Base-by-base conservation (phyloP, 306 rosid genomes). In the Dryas octopetala region DNA sequence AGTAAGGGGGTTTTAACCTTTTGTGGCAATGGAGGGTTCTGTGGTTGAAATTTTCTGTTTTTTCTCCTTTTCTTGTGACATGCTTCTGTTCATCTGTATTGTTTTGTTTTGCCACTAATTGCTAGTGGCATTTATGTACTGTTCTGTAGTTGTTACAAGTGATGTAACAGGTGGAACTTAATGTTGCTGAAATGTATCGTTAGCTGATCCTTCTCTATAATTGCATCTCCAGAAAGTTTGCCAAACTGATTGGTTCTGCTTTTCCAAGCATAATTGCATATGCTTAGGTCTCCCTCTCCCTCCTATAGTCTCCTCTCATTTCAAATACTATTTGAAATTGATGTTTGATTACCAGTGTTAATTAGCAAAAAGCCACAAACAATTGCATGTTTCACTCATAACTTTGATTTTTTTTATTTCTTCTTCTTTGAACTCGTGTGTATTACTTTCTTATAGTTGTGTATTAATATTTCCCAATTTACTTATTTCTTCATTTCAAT, bases 41-140 rank as follows among this genome's bases (percentile, higher is more conserved):
- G 62, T 63, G 79, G 66, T 71, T 13, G 74, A 75, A 52, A 78
- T 67, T 87, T 77, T 73, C 58, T 58, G 15, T 51, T 70, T 57
- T 45, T 51, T 55, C 41, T 7, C 19, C 46, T 0, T 71, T 54
- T 54, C 8, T 26, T 43, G 55, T 46, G 57, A 32, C 57, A 23
- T 55, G 54, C 66, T 45, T 58, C 57, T 8, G 58, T 72, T 58
- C 32, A 59, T 26, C 46, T 58, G 67, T 46, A 23, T 13, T 44
- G 66, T 26, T 72, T 57, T 55, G 32, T 19, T 13, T 12, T 71
- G 63, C 74, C 51, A 70, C 74, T 41, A 52, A 52, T 67, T 13
- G 23, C 44, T 15, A 23, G 44, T 69, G 62, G 62, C 73, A 69
- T 69, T 70, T n/a, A 9, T 70, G 62, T 52, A 53, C 10, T 70